Conservation (phyloP, 2,329 filamentous ascomycete genomes). For the Herpotrichia juniperi region DNA sequence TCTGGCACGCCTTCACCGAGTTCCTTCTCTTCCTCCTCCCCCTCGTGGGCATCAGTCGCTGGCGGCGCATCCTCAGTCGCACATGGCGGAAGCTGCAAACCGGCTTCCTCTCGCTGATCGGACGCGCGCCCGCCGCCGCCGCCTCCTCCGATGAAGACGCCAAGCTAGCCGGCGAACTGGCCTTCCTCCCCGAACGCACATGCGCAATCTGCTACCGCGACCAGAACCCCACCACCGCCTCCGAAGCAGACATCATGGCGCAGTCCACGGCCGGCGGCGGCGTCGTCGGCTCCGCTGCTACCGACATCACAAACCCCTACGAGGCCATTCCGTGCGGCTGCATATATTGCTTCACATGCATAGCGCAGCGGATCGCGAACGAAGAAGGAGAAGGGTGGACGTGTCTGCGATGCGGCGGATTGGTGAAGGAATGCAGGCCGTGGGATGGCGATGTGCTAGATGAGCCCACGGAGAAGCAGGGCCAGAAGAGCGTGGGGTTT, state of each 20-base stretch:
- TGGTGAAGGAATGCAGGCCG: slow-evolving; percentile 83
- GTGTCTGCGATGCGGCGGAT: slow-evolving; percentile 85
- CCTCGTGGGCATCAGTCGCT: slow-evolving; percentile 90
- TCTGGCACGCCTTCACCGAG: slow-evolving; percentile 99
- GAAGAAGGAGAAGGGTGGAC: slow-evolving; percentile 95
- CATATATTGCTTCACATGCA: slow-evolving; percentile 93
- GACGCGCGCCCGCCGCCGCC: slow-evolving; percentile 49
- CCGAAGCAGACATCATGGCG: slow-evolving; percentile 78
- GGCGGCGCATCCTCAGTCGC: slow-evolving; percentile 86
- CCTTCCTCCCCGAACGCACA: slow-evolving; percentile 88
- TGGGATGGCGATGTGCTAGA: slow-evolving; percentile 91
- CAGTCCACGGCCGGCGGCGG: slow-evolving; percentile 68
- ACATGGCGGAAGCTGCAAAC: slow-evolving; percentile 83
- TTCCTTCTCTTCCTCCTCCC: slow-evolving; percentile 98
- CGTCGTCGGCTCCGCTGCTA: slow-evolving; percentile 84
- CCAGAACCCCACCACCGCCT: slow-evolving; percentile 71
- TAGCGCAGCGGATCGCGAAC: slow-evolving; percentile 86
- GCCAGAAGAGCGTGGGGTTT: slow-evolving; percentile 33
- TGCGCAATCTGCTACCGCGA: slow-evolving; percentile 98
- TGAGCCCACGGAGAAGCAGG: slow-evolving; percentile 16
- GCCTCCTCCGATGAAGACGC: slow-evolving; percentile 53
- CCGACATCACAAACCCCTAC: slow-evolving; percentile 96
- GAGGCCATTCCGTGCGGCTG: slow-evolving; percentile 88
- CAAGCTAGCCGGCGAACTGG: slow-evolving; percentile 69
- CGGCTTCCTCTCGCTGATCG: slow-evolving; percentile 54